A percentile compares a stretch with the other conserved stretches of the same genome.
Evolutionary conservation across 1,284 basidiomycete genomes (phyloP).

Genomic region (Athelia psychrophila): DNA sequence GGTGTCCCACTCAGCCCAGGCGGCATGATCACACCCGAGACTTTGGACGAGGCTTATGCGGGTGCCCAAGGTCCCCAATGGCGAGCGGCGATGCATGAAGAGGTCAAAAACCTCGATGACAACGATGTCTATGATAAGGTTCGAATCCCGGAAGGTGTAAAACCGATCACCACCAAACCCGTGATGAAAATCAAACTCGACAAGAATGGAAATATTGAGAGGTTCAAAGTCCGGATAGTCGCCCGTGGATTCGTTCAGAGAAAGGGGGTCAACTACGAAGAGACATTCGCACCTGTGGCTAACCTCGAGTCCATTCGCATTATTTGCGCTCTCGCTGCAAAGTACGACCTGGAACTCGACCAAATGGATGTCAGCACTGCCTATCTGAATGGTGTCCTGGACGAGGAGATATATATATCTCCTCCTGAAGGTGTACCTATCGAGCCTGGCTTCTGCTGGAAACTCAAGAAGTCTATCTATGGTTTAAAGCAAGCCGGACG

Average conservation of each 20-base stretch:
- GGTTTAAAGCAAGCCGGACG: slow-evolving; percentile 27
- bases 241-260: slow-evolving; percentile 41
- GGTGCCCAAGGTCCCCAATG: slow-evolving; percentile 9
- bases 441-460: slow-evolving; percentile 15
- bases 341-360: slow-evolving; percentile 24
- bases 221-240: slow-evolving; percentile 35
- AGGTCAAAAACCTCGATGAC: slow-evolving; percentile 13
- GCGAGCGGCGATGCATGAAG: slow-evolving; percentile 18
- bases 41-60: background rate
- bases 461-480: slow-evolving; percentile 22
- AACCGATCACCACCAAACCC: slow-evolving; percentile 20
- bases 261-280: slow-evolving; percentile 37
- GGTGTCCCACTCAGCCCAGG: background rate
- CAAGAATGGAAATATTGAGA: slow-evolving; percentile 24
- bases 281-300: slow-evolving; percentile 37
- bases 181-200: slow-evolving; percentile 40
- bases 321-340: slow-evolving; percentile 27
- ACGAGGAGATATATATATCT: slow-evolving; percentile 30
- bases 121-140: slow-evolving; percentile 11
- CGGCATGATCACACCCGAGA: slow-evolving; percentile 1
- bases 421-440: slow-evolving; percentile 27
- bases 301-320: slow-evolving; percentile 25
- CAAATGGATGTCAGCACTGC: slow-evolving; percentile 33
- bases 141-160: slow-evolving; percentile 6
- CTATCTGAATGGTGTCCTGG: slow-evolving; percentile 23